Evolutionary conservation across 176 grass and related monocot genomes (phyloP).

Genomic region (maize (Zea mays)): DNA sequence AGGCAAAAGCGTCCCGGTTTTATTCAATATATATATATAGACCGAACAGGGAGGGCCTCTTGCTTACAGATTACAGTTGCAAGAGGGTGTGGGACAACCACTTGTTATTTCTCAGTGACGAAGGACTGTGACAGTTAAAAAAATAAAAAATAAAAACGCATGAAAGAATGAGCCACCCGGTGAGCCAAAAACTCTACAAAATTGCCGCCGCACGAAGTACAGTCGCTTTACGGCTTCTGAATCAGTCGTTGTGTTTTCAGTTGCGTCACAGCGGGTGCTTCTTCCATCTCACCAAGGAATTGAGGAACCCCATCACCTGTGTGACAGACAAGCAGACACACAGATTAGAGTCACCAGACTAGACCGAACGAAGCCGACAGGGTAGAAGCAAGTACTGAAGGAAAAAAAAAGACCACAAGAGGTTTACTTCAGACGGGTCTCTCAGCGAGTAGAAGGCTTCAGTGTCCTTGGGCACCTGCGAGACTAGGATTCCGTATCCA

Average conservation of each 20-base stretch:
- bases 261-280: slow-evolving; percentile 38
- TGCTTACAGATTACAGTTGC: slow-evolving; percentile 34
- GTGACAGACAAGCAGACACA: neutral
- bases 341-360: neutral
- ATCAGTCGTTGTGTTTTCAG: neutral
- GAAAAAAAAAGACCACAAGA: neutral
- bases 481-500: slow-evolving; percentile 80
- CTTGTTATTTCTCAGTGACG: slow-evolving; percentile 10
- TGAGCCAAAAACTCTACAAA: slow-evolving; percentile 39
- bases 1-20: too few relatives aligned
- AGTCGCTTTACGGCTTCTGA: neutral
- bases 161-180: slow-evolving; percentile 43
- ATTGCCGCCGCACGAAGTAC: slow-evolving; percentile 26
- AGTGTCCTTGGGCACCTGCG: slow-evolving; percentile 71
- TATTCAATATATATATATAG: neutral
- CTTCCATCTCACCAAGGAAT: slow-evolving; percentile 73
- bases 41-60: neutral
- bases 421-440: slow-evolving; percentile 79
- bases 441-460: slow-evolving; percentile 83
- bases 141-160: slow-evolving; percentile 23
- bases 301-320: slow-evolving; percentile 81
- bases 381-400: neutral
- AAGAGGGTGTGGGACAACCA: slow-evolving; percentile 12
- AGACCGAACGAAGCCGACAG: neutral
- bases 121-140: neutral